Evolutionary conservation across 2,329 filamentous ascomycete species (phyloP).

Genomic region (Colletotrichum cordylinicola): DNA sequence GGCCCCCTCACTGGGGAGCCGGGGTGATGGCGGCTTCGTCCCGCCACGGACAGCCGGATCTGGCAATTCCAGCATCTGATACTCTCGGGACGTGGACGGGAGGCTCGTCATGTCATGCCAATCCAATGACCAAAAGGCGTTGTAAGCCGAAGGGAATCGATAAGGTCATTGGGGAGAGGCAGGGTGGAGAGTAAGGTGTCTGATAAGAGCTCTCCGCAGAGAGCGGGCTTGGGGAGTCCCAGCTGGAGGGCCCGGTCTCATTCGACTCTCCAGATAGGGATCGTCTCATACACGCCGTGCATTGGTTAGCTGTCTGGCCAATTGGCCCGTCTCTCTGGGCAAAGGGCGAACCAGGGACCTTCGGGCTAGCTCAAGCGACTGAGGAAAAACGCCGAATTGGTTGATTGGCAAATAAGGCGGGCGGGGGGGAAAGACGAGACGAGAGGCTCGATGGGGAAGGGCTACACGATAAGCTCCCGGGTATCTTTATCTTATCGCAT

Average conservation of each 20-base stretch:
- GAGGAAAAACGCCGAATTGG: neutral
- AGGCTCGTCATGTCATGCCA: conserved; percentile 9
- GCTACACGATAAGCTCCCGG: conserved; percentile 19
- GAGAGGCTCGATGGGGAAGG: conserved; percentile 10
- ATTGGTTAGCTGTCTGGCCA: neutral
- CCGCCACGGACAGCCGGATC: neutral
- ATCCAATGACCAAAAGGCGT: conserved; percentile 1
- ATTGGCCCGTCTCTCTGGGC: neutral
- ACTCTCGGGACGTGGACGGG: neutral
- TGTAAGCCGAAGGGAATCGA: neutral
- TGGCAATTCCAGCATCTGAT: neutral
- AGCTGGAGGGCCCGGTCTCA: neutral
- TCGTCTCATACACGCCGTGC: neutral
- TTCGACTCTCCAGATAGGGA: neutral
- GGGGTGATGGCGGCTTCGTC: conserved; percentile 1
- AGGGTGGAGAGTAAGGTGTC: neutral
- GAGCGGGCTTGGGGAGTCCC: neutral
- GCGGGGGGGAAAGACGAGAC: conserved; percentile 3
- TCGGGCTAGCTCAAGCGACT: neutral
- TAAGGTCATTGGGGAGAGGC: neutral
- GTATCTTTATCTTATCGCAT: conserved; percentile 16
- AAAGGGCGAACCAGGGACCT: neutral
- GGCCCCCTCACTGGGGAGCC: neutral
- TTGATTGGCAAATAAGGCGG: neutral
- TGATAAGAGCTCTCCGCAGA: conserved; percentile 2